Conservation (phyloP, 805 yeast genomes). For the Candida montana region DNA sequence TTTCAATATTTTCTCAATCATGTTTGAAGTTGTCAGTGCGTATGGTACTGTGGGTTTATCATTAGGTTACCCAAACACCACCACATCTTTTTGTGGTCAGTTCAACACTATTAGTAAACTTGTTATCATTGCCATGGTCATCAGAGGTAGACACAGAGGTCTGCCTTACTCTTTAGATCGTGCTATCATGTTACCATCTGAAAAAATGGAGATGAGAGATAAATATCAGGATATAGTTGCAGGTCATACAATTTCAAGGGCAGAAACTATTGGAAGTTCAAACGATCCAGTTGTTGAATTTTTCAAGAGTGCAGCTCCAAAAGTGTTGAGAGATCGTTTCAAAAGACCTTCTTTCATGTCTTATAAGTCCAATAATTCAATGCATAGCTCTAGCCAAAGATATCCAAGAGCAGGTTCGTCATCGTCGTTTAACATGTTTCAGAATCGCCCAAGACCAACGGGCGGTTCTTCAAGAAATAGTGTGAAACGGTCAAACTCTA, state of each 20-base stretch:
- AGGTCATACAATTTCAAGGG: constrained; percentile 11
- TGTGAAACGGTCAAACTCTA: neutral
- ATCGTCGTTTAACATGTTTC: neutral
- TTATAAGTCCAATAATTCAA: neutral
- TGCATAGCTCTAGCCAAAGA: neutral
- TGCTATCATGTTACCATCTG: constrained; percentile 82
- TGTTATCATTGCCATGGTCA: constrained; percentile 82
- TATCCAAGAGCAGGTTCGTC: constrained; percentile 4
- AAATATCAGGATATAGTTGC: constrained; percentile 30
- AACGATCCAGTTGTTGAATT: constrained; percentile 25
- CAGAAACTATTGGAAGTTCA: constrained; percentile 20
- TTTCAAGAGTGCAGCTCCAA: constrained; percentile 26
- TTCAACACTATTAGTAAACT: constrained; percentile 73
- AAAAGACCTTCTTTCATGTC: constrained; percentile 21
- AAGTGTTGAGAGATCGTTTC: constrained; percentile 18
- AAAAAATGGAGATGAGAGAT: constrained; percentile 58
- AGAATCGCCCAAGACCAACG: neutral
- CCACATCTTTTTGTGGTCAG: constrained; percentile 67
- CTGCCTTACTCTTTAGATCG: constrained; percentile 90
- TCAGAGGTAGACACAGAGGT: constrained; percentile 96
- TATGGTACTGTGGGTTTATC: constrained; percentile 96
- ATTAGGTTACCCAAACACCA: constrained; percentile 66
- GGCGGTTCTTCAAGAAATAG: neutral
- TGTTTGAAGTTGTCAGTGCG: constrained; percentile 90
- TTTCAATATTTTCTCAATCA: constrained; percentile 63